phyloP scores from a whole-genome alignment of 345 rosid species.

The Bruguiera gymnorhiza region DNA sequence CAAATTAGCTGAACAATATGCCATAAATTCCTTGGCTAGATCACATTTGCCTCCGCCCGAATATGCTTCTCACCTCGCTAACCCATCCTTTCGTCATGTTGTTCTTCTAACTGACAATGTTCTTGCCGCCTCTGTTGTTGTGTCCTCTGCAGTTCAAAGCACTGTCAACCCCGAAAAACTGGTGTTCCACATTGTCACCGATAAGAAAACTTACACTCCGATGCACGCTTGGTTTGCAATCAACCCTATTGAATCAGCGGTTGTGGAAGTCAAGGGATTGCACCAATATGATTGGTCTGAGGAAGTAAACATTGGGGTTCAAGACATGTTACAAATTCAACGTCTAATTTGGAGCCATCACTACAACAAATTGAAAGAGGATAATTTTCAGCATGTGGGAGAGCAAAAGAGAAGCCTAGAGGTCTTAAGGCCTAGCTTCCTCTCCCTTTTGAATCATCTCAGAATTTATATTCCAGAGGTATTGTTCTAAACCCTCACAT shows the following conservation, averaged over 20 bases:
- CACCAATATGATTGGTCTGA: constrained; percentile 90
- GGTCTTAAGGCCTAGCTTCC: constrained; percentile 59
- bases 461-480: constrained; percentile 83
- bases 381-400: constrained; percentile 38
- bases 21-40: constrained; percentile 77
- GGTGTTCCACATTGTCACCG: constrained; percentile 87
- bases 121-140: constrained; percentile 85
- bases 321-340: constrained; percentile 70
- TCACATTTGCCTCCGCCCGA: constrained; percentile 77
- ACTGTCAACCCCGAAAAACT: constrained; percentile 61
- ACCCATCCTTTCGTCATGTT: constrained; percentile 67
- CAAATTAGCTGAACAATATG: constrained; percentile 80
- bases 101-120: constrained; percentile 84
- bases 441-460: constrained; percentile 78
- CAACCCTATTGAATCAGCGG: constrained; percentile 57
- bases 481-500: constrained; percentile 12
- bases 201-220: constrained; percentile 84
- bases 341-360: constrained; percentile 60
- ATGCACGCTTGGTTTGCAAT: constrained; percentile 98
- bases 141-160: constrained; percentile 64
- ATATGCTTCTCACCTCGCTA: constrained; percentile 58
- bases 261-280: constrained; percentile 88
- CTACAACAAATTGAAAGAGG: constrained; percentile 52
- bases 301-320: constrained; percentile 63
- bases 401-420: constrained; percentile 43